These are phyloP conservation scores for Diaporthe citriasiana DNA, from an alignment of 2,329 filamentous ascomycete genomes.

Conservation along the genomic window DNA sequence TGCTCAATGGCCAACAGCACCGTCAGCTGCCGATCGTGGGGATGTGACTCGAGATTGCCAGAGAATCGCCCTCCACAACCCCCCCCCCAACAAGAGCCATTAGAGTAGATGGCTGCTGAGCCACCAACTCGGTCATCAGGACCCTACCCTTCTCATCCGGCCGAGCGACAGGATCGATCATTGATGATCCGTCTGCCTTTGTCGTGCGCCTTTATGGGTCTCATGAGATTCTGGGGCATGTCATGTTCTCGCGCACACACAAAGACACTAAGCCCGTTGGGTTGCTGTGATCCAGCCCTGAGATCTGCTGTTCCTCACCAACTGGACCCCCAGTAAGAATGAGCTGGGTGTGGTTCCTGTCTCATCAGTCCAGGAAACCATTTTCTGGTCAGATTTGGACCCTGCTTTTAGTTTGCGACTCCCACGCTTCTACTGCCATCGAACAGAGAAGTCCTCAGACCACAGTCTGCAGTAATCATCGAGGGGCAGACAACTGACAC, in stretches of 20 bases:
- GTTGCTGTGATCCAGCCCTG: neutral
- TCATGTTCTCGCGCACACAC: neutral
- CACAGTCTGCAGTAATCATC: constrained; percentile 3
- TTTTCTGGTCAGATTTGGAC: neutral
- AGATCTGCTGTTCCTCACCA: neutral
- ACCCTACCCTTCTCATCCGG: constrained; percentile 1
- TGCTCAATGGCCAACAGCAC: neutral
- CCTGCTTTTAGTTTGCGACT: neutral
- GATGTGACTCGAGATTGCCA: neutral
- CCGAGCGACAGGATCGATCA: neutral
- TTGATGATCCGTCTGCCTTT: neutral
- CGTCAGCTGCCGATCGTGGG: constrained; percentile 20
- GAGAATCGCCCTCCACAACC: too few species aligned
- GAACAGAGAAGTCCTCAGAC: neutral
- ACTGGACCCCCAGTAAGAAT: neutral
- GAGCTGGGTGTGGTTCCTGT: neutral
- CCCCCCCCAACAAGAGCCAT: neutral
- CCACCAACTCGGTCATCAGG: constrained; percentile 1
- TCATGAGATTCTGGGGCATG: neutral
- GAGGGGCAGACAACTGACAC: neutral
- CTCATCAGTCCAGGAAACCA: neutral
- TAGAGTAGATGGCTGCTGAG: neutral
- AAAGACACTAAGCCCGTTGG: neutral
- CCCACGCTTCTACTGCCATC: neutral
- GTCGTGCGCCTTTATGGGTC: neutral